Evolutionary conservation across 495 filamentous ascomycete species (phyloP).

Genomic region (Neurospora sp.): DNA sequence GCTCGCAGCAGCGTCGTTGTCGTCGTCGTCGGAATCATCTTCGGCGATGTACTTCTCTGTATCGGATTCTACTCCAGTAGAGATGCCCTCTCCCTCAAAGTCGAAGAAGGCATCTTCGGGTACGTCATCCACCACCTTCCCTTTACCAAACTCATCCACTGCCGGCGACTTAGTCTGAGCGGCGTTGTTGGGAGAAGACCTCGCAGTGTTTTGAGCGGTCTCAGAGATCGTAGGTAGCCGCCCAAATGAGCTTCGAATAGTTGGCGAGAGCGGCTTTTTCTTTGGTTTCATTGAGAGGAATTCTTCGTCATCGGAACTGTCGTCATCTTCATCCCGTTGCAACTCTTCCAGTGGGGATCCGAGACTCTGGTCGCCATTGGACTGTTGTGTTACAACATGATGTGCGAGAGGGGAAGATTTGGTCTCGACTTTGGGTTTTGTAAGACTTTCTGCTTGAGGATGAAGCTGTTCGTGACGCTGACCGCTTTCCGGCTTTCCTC

Average conservation of each 20-base stretch:
- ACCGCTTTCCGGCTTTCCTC: background rate
- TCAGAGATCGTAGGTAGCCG: constrained; percentile 4
- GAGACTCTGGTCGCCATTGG: background rate
- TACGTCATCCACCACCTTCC: constrained; percentile 4
- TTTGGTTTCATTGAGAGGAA: constrained; percentile 23
- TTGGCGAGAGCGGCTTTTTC: constrained; percentile 10
- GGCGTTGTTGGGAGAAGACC: background rate
- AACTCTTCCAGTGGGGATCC: constrained; percentile 13
- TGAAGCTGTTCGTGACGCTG: background rate
- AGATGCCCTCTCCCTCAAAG: constrained; percentile 12
- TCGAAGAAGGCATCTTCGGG: constrained; percentile 17
- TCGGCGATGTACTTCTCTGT: constrained; percentile 14
- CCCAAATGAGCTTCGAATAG: constrained; percentile 1
- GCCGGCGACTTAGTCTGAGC: background rate
- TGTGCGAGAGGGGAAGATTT: background rate
- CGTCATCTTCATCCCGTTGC: constrained; percentile 18
- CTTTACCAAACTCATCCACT: background rate
- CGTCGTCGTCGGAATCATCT: constrained; percentile 13
- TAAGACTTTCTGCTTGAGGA: background rate
- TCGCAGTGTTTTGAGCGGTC: constrained; percentile 2
- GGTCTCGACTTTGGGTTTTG: background rate
- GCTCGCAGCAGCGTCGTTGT: constrained; percentile 4
- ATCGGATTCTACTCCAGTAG: background rate
- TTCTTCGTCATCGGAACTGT: constrained; percentile 17
- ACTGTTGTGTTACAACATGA: background rate